Conservation (phyloP, 2,329 filamentous ascomycete genomes). For the Verticillium dahliae region DNA sequence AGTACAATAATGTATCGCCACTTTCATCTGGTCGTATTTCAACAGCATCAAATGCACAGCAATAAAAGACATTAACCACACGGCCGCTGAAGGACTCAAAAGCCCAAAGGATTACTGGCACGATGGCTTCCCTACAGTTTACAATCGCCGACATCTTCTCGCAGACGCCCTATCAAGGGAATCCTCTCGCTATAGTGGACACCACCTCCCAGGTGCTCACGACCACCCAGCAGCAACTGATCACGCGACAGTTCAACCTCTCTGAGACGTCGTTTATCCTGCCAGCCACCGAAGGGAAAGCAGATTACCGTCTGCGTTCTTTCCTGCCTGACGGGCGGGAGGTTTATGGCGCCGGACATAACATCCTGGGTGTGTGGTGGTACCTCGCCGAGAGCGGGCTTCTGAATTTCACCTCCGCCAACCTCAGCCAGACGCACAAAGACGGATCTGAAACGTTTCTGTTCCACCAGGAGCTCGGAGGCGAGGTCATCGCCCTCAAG, state of each 20-base stretch:
- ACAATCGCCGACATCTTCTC: constrained; percentile 14
- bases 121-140: background rate
- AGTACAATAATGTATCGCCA: too few relatives aligned
- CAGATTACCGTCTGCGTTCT: constrained; percentile 11
- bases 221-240: constrained; percentile 13
- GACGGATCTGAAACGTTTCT: constrained; percentile 4
- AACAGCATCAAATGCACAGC: too few relatives aligned
- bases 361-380: constrained; percentile 17
- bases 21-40: too few relatives aligned
- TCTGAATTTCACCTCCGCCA: constrained; percentile 5
- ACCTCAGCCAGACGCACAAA: background rate
- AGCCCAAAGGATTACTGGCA: background rate
- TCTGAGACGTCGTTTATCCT: constrained; percentile 15
- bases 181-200: constrained; percentile 14
- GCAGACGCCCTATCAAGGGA: constrained; percentile 11
- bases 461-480: constrained; percentile 9
- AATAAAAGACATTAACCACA: too few relatives aligned
- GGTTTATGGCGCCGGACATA: constrained; percentile 15
- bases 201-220: constrained; percentile 7
- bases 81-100: background rate
- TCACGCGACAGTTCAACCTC: constrained; percentile 16
- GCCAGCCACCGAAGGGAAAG: background rate
- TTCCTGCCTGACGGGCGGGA: constrained; percentile 14
- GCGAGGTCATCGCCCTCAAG: constrained; percentile 4
- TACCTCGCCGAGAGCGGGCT: constrained; percentile 9